Percentiles rank a stretch among this genome's conserved stretches.
These are phyloP conservation scores for Antitrichia curtipendula DNA, from an alignment of 225 moss, liverwort and hornwort species.

Conservation along the genomic window DNA sequence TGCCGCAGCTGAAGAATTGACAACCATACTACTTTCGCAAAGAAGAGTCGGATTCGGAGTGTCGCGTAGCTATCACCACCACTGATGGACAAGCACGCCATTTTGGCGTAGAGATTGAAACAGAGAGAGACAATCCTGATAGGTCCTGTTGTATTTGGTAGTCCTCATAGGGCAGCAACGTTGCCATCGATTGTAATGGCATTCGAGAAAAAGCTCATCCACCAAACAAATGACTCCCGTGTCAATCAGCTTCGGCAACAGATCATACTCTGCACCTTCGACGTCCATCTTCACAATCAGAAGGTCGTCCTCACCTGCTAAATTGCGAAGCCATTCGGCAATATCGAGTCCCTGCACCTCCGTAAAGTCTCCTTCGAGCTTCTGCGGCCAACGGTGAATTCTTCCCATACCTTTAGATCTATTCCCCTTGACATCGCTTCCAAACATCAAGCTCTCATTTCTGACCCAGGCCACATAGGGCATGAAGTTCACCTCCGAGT, in stretches of 20 bases:
- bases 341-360: slow-evolving; percentile 31
- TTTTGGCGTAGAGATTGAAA: slow-evolving; percentile 16
- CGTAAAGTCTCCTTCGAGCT: neutral
- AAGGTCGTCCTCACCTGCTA: slow-evolving; percentile 9
- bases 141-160: slow-evolving; percentile 19
- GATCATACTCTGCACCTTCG: slow-evolving; percentile 35
- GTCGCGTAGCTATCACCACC: slow-evolving; percentile 21
- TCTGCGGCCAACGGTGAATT: neutral
- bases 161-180: slow-evolving; percentile 29
- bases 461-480: slow-evolving; percentile 36
- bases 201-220: slow-evolving; percentile 55
- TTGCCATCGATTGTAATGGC: slow-evolving; percentile 66
- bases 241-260: slow-evolving; percentile 21
- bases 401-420: slow-evolving; percentile 22
- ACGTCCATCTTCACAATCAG: slow-evolving; percentile 54
- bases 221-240: slow-evolving; percentile 34
- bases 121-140: slow-evolving; percentile 27
- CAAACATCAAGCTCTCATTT: slow-evolving; percentile 40
- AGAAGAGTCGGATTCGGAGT: neutral
- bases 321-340: slow-evolving; percentile 21
- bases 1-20: neutral
- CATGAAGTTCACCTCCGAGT: slow-evolving; percentile 26
- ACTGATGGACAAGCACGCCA: slow-evolving; percentile 52
- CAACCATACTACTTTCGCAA: neutral
- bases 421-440: neutral